A percentile compares a stretch with the other conserved stretches of the same genome.
These are phyloP conservation scores for Ambrosia trifida DNA, from an alignment of 129 eudicot species.

Conservation along the genomic window DNA sequence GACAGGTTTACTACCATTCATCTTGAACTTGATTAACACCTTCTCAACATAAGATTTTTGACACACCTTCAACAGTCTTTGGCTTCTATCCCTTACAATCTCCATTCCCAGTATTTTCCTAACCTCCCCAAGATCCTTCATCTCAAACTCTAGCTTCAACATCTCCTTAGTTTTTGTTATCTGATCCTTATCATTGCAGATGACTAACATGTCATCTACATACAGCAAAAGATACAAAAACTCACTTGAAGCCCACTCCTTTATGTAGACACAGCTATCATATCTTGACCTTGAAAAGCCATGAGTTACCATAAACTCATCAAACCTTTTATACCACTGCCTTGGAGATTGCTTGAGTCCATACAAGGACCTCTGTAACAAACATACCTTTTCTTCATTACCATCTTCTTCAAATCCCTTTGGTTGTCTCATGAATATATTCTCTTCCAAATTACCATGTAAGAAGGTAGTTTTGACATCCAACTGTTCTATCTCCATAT, in stretches of 20 bases:
- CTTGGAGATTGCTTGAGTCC: background rate
- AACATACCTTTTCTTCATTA: background rate
- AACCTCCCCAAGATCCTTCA: background rate
- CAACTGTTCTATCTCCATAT: too few relatives aligned
- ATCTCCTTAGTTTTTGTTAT: background rate
- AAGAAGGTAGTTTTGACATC: too few relatives aligned
- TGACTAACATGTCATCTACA: too few relatives aligned
- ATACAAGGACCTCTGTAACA: background rate
- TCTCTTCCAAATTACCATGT: too few relatives aligned
- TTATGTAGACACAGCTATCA: background rate
- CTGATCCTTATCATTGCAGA: too few relatives aligned
- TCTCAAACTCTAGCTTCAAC: background rate
- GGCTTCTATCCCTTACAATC: background rate
- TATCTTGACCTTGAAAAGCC: background rate
- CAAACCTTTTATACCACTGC: too few relatives aligned
- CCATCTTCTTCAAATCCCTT: too few relatives aligned
- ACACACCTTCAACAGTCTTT: too few relatives aligned
- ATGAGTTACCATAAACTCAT: too few relatives aligned
- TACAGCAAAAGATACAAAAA: too few relatives aligned
- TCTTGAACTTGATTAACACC: background rate
- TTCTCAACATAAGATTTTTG: background rate
- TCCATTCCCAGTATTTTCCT: background rate
- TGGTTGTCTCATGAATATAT: too few relatives aligned
- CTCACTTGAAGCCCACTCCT: background rate
- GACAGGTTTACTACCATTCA: background rate